Conservation (phyloP, 495 filamentous ascomycete genomes). For the Xylaria curta region DNA sequence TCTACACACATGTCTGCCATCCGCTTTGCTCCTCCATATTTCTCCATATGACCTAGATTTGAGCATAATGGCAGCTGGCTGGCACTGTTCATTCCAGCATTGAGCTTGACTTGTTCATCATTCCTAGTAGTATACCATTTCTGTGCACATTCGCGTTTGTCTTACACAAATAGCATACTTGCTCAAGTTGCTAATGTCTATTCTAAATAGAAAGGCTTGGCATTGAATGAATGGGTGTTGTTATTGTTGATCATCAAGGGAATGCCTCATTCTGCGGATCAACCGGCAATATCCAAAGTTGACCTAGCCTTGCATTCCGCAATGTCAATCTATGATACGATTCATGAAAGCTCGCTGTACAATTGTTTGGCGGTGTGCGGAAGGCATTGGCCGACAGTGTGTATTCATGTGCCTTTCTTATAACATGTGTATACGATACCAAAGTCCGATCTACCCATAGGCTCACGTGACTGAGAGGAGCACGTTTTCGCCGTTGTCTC, state of each 20-base stretch:
- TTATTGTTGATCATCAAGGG: not conserved
- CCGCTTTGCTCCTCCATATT: not conserved
- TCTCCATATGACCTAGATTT: not conserved
- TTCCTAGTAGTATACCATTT: not conserved
- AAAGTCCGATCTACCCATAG: not conserved
- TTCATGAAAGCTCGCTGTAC: not conserved
- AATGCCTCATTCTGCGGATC: conserved; percentile 1
- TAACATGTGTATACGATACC: not conserved
- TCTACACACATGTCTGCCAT: not conserved
- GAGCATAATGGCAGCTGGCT: not conserved
- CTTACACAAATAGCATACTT: not conserved
- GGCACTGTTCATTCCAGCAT: not conserved
- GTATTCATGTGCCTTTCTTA: not conserved
- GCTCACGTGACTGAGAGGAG: not conserved
- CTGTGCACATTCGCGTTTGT: not conserved
- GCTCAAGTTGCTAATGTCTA: not conserved
- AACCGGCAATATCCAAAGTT: not conserved
- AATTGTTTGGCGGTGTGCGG: not conserved
- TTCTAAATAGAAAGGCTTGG: not conserved
- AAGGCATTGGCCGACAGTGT: not conserved
- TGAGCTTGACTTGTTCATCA: not conserved
- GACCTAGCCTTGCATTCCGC: not conserved
- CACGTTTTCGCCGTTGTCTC: not conserved
- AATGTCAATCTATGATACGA: not conserved
- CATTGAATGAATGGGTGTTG: not conserved